Evolutionary conservation across 371 early-diverging fungal genomes (phyloP).

Genomic region (Capniomyces stellatus): DNA sequence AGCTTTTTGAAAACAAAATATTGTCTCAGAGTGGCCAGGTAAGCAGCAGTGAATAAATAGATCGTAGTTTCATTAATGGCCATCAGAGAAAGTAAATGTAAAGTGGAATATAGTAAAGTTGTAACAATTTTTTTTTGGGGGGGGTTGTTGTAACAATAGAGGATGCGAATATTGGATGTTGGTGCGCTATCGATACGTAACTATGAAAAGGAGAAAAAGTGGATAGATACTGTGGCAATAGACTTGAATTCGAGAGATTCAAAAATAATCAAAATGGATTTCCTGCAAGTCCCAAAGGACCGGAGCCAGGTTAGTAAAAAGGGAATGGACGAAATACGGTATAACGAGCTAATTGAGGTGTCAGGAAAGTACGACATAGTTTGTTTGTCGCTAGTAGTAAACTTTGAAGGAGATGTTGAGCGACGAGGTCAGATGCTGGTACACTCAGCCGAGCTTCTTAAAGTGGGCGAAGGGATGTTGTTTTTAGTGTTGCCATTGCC

Average conservation of each 20-base stretch:
- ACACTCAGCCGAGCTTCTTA: conserved; percentile 6
- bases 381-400: conserved; percentile 68
- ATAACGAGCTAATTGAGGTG: conserved; percentile 2
- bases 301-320: no score
- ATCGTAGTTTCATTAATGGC: no score
- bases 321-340: not conserved
- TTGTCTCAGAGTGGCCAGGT: no score
- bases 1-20: conserved; percentile 8
- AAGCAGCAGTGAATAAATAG: no score
- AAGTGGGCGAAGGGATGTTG: conserved; percentile 29
- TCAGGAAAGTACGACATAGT: conserved; percentile 55
- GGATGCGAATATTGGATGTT: conserved; percentile 48
- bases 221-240: conserved; percentile 53
- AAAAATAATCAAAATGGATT: conserved; percentile 52
- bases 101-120: no score
- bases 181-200: conserved; percentile 66
- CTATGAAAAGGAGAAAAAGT: conserved; percentile 39
- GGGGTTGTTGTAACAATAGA: no score
- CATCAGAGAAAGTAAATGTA: no score
- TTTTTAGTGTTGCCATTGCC: conserved; percentile 66
- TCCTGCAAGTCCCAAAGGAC: conserved; percentile 31
- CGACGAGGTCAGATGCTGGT: conserved; percentile 40
- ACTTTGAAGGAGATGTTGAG: conserved; percentile 70
- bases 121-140: no score
- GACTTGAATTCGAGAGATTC: conserved; percentile 73